A percentile compares a stretch with the other conserved stretches of the same genome.
Conservation (phyloP, 345 rosid genomes). For the Bruguiera parviflora region DNA sequence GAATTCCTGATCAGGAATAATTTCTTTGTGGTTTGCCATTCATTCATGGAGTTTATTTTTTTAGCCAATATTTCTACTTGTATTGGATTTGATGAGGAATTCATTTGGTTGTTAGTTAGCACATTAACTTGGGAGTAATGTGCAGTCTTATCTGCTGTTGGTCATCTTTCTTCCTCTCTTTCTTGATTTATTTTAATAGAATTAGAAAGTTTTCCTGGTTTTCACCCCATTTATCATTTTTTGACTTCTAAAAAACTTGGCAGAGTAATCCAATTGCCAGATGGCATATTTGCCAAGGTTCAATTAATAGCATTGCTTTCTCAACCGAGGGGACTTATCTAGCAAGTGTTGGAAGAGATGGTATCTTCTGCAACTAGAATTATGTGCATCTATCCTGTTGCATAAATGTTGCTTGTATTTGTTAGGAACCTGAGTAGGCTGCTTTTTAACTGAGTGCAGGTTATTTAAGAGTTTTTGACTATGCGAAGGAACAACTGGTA, state of each 20-base stretch:
- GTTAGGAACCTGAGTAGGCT: conserved; percentile 5
- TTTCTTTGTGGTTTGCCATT: not conserved
- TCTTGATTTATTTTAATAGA: not conserved
- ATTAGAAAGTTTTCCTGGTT: not conserved
- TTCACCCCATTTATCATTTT: conserved; percentile 5
- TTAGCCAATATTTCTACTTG: not conserved
- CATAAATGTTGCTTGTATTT: not conserved
- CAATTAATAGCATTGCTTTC: conserved; percentile 86
- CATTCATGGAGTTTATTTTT: not conserved
- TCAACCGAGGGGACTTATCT: conserved; percentile 78
- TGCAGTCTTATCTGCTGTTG: not conserved
- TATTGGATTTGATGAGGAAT: not conserved
- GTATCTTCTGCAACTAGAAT: conserved; percentile 32
- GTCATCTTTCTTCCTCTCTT: not conserved
- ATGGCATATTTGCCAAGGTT: conserved; percentile 97
- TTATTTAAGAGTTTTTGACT: conserved; percentile 88
- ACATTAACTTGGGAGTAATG: not conserved
- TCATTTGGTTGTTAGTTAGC: not conserved
- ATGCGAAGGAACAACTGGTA: conserved; percentile 52
- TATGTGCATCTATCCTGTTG: not conserved
- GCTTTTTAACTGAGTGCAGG: conserved; percentile 45
- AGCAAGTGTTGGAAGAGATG: conserved; percentile 99
- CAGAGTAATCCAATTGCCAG: conserved; percentile 98
- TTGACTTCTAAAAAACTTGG: conserved; percentile 32
- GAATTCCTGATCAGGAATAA: not conserved